Conservation (phyloP, 176 grass and related monocot genomes). For the Raddia distichophylla region DNA sequence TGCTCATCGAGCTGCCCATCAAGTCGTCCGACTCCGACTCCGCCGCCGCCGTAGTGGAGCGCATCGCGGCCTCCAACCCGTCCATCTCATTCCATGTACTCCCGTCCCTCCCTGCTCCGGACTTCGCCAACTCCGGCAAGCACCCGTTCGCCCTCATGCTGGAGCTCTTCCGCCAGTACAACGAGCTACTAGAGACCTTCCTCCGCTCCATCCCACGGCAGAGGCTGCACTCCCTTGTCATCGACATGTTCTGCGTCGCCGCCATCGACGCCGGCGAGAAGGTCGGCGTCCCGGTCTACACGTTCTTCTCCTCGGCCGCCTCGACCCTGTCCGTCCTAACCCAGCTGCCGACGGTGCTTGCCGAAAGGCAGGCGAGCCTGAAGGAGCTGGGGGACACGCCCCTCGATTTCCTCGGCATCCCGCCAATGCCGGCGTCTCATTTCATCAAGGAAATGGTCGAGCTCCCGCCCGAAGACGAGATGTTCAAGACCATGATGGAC, state of each 20-base stretch:
- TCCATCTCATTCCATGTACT: too few species aligned
- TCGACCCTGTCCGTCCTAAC: too few species aligned
- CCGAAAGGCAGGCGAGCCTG: background rate
- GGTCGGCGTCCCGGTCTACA: too few species aligned
- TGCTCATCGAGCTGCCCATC: constrained; percentile 24
- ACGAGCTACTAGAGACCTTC: constrained; percentile 32
- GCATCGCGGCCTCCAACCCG: too few species aligned
- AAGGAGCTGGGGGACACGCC: constrained; percentile 32
- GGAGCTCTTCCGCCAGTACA: background rate
- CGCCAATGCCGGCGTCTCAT: constrained; percentile 31
- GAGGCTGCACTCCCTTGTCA: constrained; percentile 34
- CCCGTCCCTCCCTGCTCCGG: too few species aligned
- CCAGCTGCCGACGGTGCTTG: background rate
- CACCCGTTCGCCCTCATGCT: background rate
- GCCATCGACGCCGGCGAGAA: background rate
- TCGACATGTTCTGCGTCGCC: constrained; percentile 41
- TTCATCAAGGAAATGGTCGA: constrained; percentile 11
- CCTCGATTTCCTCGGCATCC: background rate
- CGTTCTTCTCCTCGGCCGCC: too few species aligned
- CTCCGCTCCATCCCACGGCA: constrained; percentile 22
- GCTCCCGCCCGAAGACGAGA: constrained; percentile 27
- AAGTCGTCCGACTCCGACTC: background rate
- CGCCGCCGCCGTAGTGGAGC: too few species aligned
- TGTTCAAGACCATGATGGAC: constrained; percentile 21
- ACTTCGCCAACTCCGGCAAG: too few species aligned